Evolutionary conservation across 306 rosid genomes (phyloP).

Genomic region (Erythrophleum fordii): DNA sequence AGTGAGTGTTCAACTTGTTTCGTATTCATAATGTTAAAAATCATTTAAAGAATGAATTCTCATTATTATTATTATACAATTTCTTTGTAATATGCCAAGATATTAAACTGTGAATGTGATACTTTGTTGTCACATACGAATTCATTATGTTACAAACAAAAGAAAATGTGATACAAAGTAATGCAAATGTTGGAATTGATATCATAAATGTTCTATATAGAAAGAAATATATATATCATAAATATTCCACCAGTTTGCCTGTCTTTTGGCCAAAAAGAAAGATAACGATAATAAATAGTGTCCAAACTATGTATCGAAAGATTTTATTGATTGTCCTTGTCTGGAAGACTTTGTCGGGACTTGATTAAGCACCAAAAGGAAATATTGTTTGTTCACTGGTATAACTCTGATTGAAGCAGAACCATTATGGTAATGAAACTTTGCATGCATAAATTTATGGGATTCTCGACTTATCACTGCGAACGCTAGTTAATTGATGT

Average conservation of each 20-base stretch:
- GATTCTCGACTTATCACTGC: not conserved
- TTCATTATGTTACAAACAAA: not conserved
- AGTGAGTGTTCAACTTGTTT: not conserved
- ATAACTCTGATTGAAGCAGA: not conserved
- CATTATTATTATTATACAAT: not conserved
- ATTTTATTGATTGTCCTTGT: not conserved
- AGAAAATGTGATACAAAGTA: not conserved
- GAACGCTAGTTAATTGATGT: not conserved
- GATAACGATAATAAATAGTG: not conserved
- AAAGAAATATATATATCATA: too few species aligned
- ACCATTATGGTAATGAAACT: not conserved
- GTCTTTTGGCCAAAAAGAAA: not conserved
- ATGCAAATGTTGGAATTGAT: too few species aligned
- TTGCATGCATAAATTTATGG: not conserved
- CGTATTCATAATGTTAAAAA: not conserved
- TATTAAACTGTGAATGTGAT: not conserved
- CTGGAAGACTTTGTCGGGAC: not conserved
- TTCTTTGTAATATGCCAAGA: not conserved
- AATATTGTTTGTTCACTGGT: not conserved
- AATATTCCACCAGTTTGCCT: not conserved
- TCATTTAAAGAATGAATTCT: too few species aligned
- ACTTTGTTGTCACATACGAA: not conserved
- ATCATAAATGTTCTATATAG: not conserved
- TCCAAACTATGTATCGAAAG: not conserved
- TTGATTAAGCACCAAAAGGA: not conserved